A percentile compares a stretch with the other conserved stretches of the same genome.
These are phyloP conservation scores for Chaetomiaceae sp. DNA, from an alignment of 2,329 filamentous ascomycete genomes.

Conservation along the genomic window DNA sequence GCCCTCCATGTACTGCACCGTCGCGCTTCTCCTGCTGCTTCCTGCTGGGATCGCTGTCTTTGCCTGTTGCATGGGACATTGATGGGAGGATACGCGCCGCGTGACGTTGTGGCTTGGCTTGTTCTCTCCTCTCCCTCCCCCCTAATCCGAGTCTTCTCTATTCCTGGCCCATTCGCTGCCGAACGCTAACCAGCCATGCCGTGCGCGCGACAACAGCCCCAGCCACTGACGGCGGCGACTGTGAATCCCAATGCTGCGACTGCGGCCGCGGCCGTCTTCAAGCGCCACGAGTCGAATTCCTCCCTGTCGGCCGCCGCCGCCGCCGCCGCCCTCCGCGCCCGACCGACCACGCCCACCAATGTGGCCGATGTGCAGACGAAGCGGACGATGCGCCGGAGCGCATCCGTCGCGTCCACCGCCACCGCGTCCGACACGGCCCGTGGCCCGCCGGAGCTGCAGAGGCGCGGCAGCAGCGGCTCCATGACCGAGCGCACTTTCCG, in stretches of 20 bases:
- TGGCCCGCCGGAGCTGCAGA: slow-evolving; percentile 42
- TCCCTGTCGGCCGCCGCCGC: slow-evolving; percentile 80
- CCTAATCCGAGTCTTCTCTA: too few relatives aligned
- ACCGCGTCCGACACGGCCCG: slow-evolving; percentile 17
- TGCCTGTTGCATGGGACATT: neutral
- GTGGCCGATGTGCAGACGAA: slow-evolving; percentile 83
- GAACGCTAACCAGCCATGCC: slow-evolving; percentile 7
- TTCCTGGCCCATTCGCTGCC: neutral
- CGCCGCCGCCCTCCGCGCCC: slow-evolving; percentile 73
- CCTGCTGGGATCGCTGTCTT: neutral
- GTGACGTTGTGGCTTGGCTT: too few relatives aligned
- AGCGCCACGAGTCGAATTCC: slow-evolving; percentile 55
- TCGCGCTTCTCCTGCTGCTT: neutral
- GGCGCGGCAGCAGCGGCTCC: slow-evolving; percentile 66
- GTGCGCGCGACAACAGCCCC: slow-evolving; percentile 17
- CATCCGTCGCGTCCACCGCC: slow-evolving; percentile 62
- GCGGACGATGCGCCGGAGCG: slow-evolving; percentile 67
- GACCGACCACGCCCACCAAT: slow-evolving; percentile 69
- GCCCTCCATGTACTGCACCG: slow-evolving; percentile 23
- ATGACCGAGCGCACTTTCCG: slow-evolving; percentile 89
- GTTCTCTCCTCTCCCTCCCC: too few relatives aligned
- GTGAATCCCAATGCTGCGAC: slow-evolving; percentile 68
- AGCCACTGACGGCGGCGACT: slow-evolving; percentile 59
- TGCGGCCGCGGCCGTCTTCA: slow-evolving; percentile 76
- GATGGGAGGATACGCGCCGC: neutral